These are phyloP conservation scores for Amanita jacksonii DNA, from an alignment of 768 basidiomycete species.

Conservation along the genomic window DNA sequence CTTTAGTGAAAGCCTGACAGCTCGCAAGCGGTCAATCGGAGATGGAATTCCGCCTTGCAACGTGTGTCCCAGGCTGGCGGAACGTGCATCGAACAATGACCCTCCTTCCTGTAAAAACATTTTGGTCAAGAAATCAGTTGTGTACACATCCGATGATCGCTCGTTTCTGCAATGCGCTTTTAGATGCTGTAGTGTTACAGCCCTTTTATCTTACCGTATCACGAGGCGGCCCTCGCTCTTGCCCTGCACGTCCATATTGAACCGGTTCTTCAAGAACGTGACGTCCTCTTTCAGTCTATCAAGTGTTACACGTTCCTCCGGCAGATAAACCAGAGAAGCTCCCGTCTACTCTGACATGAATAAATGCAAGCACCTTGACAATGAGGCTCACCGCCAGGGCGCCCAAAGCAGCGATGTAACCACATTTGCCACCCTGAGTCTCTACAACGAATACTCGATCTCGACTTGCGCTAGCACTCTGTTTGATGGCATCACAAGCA, in stretches of 20 bases:
- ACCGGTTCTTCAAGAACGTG: constrained; percentile 79
- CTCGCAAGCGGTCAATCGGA: constrained; percentile 87
- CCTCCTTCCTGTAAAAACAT: constrained; percentile 97
- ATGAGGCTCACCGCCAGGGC: constrained; percentile 74
- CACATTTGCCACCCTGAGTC: constrained; percentile 95
- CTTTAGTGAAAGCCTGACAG: constrained; percentile 79
- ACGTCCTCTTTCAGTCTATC: constrained; percentile 78
- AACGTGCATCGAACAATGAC: constrained; percentile 83
- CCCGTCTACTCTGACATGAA: constrained; percentile 51
- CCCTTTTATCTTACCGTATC: constrained; percentile 54
- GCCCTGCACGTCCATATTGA: constrained; percentile 78
- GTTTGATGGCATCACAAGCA: constrained; percentile 97
- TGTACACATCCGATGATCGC: constrained; percentile 78
- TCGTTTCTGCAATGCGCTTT: constrained; percentile 84
- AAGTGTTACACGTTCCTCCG: constrained; percentile 82
- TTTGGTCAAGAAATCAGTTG: constrained; percentile 83
- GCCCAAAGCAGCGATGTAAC: constrained; percentile 92
- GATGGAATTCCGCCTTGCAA: constrained; percentile 95
- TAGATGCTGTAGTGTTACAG: background rate
- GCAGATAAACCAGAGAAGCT: constrained; percentile 89
- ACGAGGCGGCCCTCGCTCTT: constrained; percentile 90
- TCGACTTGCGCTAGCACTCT: constrained; percentile 92
- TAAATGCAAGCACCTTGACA: background rate
- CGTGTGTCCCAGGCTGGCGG: constrained; percentile 94
- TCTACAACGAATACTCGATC: constrained; percentile 97